Base-by-base conservation (phyloP, 768 basidiomycete genomes). In the Flagelloscypha sp. region DNA sequence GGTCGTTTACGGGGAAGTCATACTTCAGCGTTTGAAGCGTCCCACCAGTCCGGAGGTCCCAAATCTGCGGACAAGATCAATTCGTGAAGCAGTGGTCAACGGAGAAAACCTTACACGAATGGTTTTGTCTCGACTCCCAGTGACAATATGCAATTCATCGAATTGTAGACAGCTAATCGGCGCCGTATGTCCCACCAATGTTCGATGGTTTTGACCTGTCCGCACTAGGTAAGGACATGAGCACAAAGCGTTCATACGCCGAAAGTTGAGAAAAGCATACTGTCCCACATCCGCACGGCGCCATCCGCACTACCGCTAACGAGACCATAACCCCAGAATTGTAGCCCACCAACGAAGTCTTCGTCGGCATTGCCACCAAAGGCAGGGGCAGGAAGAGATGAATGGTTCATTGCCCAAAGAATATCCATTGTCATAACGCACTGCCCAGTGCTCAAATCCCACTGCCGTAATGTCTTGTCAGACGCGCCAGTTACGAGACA, bases 381-480 rank as follows among this genome's bases (percentile, higher is more conserved):
- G 12, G 65, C 61, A 15, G 70, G 52, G 11, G 56, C 55, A 8
- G 66, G 49, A 17, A 62, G 53, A 24, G 80, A 70, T 3, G 90
- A 79, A 58, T 98, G 94, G 7, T 89, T 90, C 47, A 98, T 94
- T 2, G 94, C 95, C 95, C 95, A 99, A 17, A 99, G 77, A 44
- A 99, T 95, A 58, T 99, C 95, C 95, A 99, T 99, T 16, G 94
- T 94, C 68, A 95, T 82, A 30, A 98, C 83, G 58, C 95, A 99
- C 66, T 98, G 95, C 6, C 94, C 95, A 0, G 95, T 98, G 13
- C 74, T 76, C 36, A 98, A 74, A 53, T 98, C 95, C 95, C 95
- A 99, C 55, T 98, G 94, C 3, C 95, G 86, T 36, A 99, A 71
- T 0, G 95, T 99, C 61, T 97, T 97, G 63, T 99, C 95, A 3